A percentile compares a stretch with the other conserved stretches of the same genome.
phyloP scores from a whole-genome alignment of 768 basidiomycete genomes.

The Mrakia blollopis region DNA sequence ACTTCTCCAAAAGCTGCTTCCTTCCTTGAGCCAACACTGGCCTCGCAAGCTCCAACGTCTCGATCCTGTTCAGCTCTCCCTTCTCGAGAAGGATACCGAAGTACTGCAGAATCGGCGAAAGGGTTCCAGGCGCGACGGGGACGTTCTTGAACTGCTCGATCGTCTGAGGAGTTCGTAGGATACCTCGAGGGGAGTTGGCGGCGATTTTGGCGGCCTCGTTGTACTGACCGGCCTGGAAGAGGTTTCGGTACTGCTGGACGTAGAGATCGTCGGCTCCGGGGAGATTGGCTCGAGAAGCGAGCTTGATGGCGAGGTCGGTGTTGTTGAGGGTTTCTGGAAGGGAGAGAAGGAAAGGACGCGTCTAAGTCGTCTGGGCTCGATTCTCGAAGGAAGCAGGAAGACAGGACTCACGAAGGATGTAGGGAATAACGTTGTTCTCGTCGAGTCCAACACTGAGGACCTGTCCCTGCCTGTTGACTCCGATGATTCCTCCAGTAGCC shows the following conservation, averaged over 20 bases:
- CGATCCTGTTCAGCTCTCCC: slow-evolving; percentile 93
- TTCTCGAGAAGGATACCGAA: slow-evolving; percentile 98
- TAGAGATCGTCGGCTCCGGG: slow-evolving; percentile 98
- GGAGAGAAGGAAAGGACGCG: neutral
- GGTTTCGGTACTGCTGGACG: slow-evolving; percentile 83
- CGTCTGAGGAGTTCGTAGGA: slow-evolving; percentile 86
- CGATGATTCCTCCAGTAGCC: slow-evolving; percentile 88
- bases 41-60: slow-evolving; percentile 89
- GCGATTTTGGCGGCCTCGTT: slow-evolving; percentile 95
- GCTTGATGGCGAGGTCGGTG: slow-evolving; percentile 94
- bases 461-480: slow-evolving; percentile 99
- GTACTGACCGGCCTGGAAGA: slow-evolving; percentile 83
- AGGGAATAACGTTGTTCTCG: slow-evolving; percentile 91
- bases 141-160: slow-evolving; percentile 97
- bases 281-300: slow-evolving; percentile 90
- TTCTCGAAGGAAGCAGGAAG: neutral
- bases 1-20: slow-evolving; percentile 95
- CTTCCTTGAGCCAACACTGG: slow-evolving; percentile 93
- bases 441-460: slow-evolving; percentile 95
- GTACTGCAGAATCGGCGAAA: slow-evolving; percentile 95
- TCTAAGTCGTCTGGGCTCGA: neutral
- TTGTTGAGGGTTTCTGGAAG: slow-evolving; percentile 71
- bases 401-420: slow-evolving; percentile 61
- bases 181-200: slow-evolving; percentile 92
- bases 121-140: slow-evolving; percentile 78